Evolutionary conservation across 257 asterid species (phyloP), one percentile per base, ranked within the genome.

Genomic region (Gentiana dahurica): DNA sequence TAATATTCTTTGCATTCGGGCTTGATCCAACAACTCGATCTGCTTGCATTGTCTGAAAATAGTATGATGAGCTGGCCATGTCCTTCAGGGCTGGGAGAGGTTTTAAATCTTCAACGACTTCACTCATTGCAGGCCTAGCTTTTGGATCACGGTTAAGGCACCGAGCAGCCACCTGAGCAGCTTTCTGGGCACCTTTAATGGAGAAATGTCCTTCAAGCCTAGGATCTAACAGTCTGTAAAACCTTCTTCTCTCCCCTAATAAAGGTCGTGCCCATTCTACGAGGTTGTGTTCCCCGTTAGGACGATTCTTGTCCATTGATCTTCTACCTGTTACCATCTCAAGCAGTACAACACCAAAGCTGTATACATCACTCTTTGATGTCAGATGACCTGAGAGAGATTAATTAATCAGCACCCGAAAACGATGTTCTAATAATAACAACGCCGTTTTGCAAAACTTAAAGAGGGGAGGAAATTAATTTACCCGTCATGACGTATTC

Each of bases 401-500:
- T 24, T 24, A 24, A 41, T 7, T 41, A 41, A 7, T 5, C 46
- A 41, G 46, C 46, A 41, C 10, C 46, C 9, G 46, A 41, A 5
- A 1, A 41, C 10, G 8, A 41, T 41, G 24, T 24, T 24, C 24
- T 24, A 24, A 24, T 24, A 24, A 24, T 24, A 24, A 24, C 24
- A 24, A 24, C 24, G 24, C 24, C 24, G 24, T 24, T 24, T 24
- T 24, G 24, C 24, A 24, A 24, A 24, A 24, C 24, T 24, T 24
- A 24, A 24, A 24, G 24, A 24, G 1, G 24, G 46, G 6, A 41
- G 46, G 8, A 41, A 10, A 41, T 4, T 39, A 24, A 24, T 24
- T 24, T 76, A 87, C 98, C 98, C 34, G 98, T 91, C 98, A 91
- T 91, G 55, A 91, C 95, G 65, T 91, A 91, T 67, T 91, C 96